A percentile compares a stretch with the other conserved stretches of the same genome.
These are phyloP conservation scores for Moricandia arvensis DNA, from an alignment of 345 rosid genomes.

Conservation along the genomic window DNA sequence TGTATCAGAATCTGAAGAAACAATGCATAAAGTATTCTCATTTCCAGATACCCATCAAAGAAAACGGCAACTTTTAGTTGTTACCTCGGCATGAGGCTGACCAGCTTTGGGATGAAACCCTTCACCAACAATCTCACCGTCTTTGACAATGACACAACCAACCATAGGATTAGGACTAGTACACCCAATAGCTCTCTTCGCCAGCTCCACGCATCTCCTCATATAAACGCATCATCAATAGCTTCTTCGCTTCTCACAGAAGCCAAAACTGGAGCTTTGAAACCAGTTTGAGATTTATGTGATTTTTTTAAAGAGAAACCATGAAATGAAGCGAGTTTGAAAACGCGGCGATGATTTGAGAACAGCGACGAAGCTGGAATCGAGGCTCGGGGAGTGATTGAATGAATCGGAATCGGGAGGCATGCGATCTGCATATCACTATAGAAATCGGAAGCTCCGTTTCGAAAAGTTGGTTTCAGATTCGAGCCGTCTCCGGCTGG, in stretches of 20 bases:
- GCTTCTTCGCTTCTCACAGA: conserved; percentile 38
- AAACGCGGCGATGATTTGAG: conserved; percentile 16
- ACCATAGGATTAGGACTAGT: conserved; percentile 98
- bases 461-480: too few relatives aligned
- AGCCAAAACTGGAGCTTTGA: conserved; percentile 18
- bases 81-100: conserved; percentile 95
- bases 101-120: conserved; percentile 98
- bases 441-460: not conserved
- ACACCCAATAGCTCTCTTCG: conserved; percentile 68
- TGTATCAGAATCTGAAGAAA: not conserved
- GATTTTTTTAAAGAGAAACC: conserved; percentile 20
- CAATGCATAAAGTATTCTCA: conserved; percentile 8
- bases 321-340: conserved; percentile 1
- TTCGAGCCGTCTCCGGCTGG: too few relatives aligned
- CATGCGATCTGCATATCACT: conserved; percentile 31
- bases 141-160: conserved; percentile 88
- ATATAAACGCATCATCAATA: conserved; percentile 48
- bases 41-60: conserved; percentile 22
- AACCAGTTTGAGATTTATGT: conserved; percentile 20
- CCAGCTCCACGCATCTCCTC: conserved; percentile 74
- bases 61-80: not conserved
- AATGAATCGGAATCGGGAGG: conserved; percentile 1
- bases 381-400: conserved; percentile 18
- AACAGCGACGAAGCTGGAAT: not conserved
- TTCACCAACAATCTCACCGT: conserved; percentile 80